Evolutionary conservation across 2,329 filamentous ascomycete species (phyloP), one percentile per base, ranked within the genome.

Genomic region (Pseudopithomyces maydicus): DNA sequence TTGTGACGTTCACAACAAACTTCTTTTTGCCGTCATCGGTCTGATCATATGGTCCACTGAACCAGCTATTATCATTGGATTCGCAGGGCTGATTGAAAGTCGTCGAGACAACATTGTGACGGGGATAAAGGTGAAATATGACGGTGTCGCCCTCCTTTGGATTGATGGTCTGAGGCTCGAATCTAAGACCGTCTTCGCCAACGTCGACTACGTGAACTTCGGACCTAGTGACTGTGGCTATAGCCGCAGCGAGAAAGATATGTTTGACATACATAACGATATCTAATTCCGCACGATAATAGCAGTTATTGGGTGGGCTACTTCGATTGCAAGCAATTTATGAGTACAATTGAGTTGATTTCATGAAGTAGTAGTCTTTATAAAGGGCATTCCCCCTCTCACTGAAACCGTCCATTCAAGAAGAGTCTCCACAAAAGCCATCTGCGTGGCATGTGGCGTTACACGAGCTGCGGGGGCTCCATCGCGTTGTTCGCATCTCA

Each of bases 1-100:
- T 59, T 4, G 62, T 69, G 17, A 69, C 62, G 26, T 68, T 67
- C 2, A 68, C 60, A 2, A 69, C 65, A 36, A 70, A 71, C 35
- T 58, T 66, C 58, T 55, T 62, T 8, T 61, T 55, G 5, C 66
- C 65, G 10, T 53, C 59, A 32, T 67, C 53, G 19, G 66, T 68
- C 14, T 52, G 51, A n/a, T 35, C 47, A 50, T 56, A 68, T 2
- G 61, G 51, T 17, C 68, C 67, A 20, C 58, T 63, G 57, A 63
- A 71, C 48, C 68, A 68, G 43, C 61, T 58, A 14, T 54, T 48
- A 17, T 57, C 51, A 11, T 26, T 36, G 19, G 35, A 47, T 10
- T 38, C 35, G 48, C 56, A 58, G 1, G 56, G 52, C 5, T 19
- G 39, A 7, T 35, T 15, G 39, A 58, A 58, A 22, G 41, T n/a